Percentiles rank a stretch among this genome's conserved stretches.
phyloP scores from a whole-genome alignment of 768 basidiomycete species.

The Podaxis sp. region DNA sequence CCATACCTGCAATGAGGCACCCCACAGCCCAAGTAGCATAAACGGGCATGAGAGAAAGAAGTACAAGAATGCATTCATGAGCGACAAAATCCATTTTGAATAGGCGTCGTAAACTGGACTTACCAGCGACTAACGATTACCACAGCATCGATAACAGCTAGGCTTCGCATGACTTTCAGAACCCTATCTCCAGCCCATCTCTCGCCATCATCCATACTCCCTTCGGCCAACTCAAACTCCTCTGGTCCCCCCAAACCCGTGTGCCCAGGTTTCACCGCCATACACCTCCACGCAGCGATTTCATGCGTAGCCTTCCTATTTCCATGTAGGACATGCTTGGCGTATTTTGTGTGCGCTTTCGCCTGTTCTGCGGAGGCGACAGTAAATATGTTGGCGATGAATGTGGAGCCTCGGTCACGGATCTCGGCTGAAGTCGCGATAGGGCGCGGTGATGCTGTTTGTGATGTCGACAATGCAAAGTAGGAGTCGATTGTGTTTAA shows the following conservation, averaged over 20 bases:
- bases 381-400: constrained; percentile 59
- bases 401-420: constrained; percentile 69
- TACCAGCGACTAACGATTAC: constrained; percentile 80
- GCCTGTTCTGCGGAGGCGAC: constrained; percentile 53
- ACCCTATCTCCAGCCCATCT: constrained; percentile 63
- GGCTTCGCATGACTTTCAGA: constrained; percentile 62
- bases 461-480: constrained; percentile 31
- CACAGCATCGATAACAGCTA: constrained; percentile 71
- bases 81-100: background rate
- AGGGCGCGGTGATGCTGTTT: constrained; percentile 36
- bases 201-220: constrained; percentile 75
- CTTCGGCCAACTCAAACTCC: constrained; percentile 66
- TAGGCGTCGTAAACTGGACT: constrained; percentile 8
- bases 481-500: constrained; percentile 45
- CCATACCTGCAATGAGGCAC: constrained; percentile 55
- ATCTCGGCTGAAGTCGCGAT: constrained; percentile 67
- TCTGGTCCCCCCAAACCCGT: constrained; percentile 68
- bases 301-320: constrained; percentile 62
- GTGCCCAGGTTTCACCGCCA: constrained; percentile 61
- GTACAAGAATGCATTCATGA: background rate
- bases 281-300: constrained; percentile 76
- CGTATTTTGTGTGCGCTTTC: constrained; percentile 41
- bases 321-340: constrained; percentile 54
- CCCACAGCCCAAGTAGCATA: background rate
- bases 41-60: background rate